Conservation (phyloP, 2,329 filamentous ascomycete genomes). For the Graphium sp. region DNA sequence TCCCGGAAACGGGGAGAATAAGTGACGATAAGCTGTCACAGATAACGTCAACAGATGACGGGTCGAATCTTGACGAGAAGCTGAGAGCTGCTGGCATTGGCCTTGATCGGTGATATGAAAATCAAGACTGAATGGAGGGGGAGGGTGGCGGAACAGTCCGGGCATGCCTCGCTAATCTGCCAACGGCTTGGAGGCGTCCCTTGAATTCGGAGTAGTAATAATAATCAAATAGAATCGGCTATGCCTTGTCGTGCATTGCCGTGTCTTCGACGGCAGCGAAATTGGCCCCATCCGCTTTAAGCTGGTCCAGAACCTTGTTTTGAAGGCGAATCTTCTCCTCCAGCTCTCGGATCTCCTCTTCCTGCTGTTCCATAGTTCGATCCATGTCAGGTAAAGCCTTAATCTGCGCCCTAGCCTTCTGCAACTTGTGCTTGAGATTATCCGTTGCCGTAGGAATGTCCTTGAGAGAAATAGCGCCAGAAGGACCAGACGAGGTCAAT, state of each 20-base stretch:
- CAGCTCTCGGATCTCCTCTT: slow-evolving; percentile 50
- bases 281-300: slow-evolving; percentile 31
- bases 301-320: slow-evolving; percentile 33
- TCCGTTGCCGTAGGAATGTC: slow-evolving; percentile 67
- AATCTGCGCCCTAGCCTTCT: slow-evolving; percentile 55
- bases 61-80: too few relatives aligned
- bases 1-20: slow-evolving; percentile 44
- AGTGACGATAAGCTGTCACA: too few relatives aligned
- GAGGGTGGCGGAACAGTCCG: too few relatives aligned
- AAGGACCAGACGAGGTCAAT: slow-evolving; percentile 5
- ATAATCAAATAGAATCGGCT: too few relatives aligned
- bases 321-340: slow-evolving; percentile 48
- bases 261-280: slow-evolving; percentile 17
- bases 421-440: slow-evolving; percentile 66
- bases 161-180: too few relatives aligned
- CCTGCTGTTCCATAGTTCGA: slow-evolving; percentile 49
- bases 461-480: slow-evolving; percentile 34
- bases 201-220: too few relatives aligned
- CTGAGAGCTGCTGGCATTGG: too few relatives aligned
- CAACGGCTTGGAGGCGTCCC: too few relatives aligned
- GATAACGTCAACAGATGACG: too few relatives aligned
- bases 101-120: too few relatives aligned
- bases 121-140: too few relatives aligned
- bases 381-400: slow-evolving; percentile 53
- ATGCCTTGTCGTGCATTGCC: slow-evolving; percentile 2